Conservation (phyloP, 805 yeast species). For the Yamadazyma ubonensis region DNA sequence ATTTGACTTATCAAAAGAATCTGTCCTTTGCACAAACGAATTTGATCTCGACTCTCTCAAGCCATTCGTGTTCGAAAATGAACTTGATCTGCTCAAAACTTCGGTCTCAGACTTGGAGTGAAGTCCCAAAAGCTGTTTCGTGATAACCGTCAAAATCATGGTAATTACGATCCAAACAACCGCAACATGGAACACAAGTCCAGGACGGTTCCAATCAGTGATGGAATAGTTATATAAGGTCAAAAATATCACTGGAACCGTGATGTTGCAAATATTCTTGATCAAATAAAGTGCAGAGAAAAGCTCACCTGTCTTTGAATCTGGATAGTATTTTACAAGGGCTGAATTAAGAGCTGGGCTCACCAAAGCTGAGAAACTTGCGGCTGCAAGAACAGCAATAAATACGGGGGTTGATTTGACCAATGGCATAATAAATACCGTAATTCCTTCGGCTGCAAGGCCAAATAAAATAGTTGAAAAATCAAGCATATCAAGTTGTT, state of each 20-base stretch:
- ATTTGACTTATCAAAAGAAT: neutral
- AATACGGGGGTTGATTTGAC: slow-evolving; percentile 30
- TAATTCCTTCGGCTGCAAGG: slow-evolving; percentile 37
- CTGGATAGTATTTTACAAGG: slow-evolving; percentile 59
- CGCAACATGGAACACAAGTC: slow-evolving; percentile 24
- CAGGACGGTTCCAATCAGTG: slow-evolving; percentile 26
- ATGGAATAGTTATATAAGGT: slow-evolving; percentile 43
- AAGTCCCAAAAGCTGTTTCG: slow-evolving; percentile 21
- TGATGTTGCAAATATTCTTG: slow-evolving; percentile 48
- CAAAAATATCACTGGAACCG: slow-evolving; percentile 50
- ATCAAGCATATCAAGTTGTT: slow-evolving; percentile 56
- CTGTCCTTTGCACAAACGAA: neutral
- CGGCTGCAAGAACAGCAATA: slow-evolving; percentile 33
- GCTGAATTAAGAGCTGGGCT: slow-evolving; percentile 61
- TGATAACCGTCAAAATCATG: slow-evolving; percentile 12
- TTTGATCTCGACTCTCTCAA: neutral
- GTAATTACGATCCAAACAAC: slow-evolving; percentile 13
- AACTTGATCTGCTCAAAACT: slow-evolving; percentile 13
- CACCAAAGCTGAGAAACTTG: slow-evolving; percentile 49
- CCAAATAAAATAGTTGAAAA: slow-evolving; percentile 36
- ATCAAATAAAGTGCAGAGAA: slow-evolving; percentile 69
- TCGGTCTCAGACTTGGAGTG: slow-evolving; percentile 12
- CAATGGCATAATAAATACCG: slow-evolving; percentile 33
- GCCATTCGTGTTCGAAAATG: slow-evolving; percentile 7
- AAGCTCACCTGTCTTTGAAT: slow-evolving; percentile 62